A percentile compares a stretch with the other conserved stretches of the same genome.
Evolutionary conservation across 345 rosid species (phyloP).

Genomic region (Raphanus raphanistrum): DNA sequence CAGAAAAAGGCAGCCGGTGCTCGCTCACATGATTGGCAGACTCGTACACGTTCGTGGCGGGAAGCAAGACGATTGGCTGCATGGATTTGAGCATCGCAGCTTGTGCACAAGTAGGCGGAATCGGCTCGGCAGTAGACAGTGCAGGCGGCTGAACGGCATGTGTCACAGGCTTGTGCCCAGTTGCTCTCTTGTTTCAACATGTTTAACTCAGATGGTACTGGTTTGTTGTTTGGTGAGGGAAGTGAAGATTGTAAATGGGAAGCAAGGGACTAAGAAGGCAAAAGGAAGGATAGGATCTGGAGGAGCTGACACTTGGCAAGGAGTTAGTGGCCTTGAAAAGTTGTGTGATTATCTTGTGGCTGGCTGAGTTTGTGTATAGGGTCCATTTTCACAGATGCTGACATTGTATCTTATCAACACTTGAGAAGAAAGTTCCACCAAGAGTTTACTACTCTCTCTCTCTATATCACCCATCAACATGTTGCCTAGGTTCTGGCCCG

Average conservation of each 20-base stretch:
- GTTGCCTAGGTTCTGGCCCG: conserved; percentile 6
- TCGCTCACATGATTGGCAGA: conserved; percentile 82
- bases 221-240: conserved; percentile 16
- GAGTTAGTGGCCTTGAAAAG: conserved; percentile 21
- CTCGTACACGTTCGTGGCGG: conserved; percentile 84
- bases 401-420: conserved; percentile 9
- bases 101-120: conserved; percentile 43
- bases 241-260: conserved; percentile 4
- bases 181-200: conserved; percentile 43
- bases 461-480: conserved; percentile 20
- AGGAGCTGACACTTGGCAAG: conserved; percentile 20
- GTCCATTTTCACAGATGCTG: conserved; percentile 21
- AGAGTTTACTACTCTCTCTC: conserved; percentile 11
- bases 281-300: conserved; percentile 21
- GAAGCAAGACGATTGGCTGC: conserved; percentile 81
- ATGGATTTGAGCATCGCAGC: conserved; percentile 72
- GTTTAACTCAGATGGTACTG: neutral
- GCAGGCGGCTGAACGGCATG: conserved; percentile 73
- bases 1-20: conserved; percentile 86
- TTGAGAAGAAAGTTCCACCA: conserved; percentile 25
- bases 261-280: conserved; percentile 16
- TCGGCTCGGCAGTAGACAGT: conserved; percentile 86
- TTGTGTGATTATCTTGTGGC: conserved; percentile 30
- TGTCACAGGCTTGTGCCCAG: conserved; percentile 76
- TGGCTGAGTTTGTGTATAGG: conserved; percentile 33